A percentile compares a stretch with the other conserved stretches of the same genome.
phyloP scores from a whole-genome alignment of 805 yeast species.

The Cephaloascus albidus region DNA sequence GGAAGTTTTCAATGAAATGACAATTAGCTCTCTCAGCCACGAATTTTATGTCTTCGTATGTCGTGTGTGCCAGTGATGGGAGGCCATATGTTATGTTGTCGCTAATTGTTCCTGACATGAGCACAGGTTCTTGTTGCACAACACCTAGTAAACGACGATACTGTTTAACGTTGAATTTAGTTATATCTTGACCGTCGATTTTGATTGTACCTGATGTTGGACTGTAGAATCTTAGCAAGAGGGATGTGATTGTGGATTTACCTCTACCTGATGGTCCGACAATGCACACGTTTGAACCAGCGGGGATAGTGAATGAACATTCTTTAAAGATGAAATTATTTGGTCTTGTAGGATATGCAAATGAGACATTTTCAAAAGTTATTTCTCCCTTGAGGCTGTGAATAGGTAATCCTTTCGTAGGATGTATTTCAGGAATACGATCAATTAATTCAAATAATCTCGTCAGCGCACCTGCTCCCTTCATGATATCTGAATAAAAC shows the following conservation, averaged over 20 bases:
- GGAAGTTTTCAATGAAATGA: conserved; percentile 63
- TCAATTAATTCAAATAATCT: conserved; percentile 33
- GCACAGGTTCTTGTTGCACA: conserved; percentile 87
- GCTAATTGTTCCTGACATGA: conserved; percentile 76
- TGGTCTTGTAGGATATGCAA: conserved; percentile 31
- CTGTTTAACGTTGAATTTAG: conserved; percentile 58
- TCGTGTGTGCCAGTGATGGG: conserved; percentile 36
- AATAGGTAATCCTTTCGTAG: conserved; percentile 20
- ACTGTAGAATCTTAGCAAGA: conserved; percentile 78
- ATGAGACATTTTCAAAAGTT: conserved; percentile 26
- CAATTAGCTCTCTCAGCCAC: conserved; percentile 74
- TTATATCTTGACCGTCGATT: conserved; percentile 57
- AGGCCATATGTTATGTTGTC: conserved; percentile 79
- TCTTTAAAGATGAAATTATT: conserved; percentile 24
- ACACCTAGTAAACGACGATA: conserved; percentile 74
- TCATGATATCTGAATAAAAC: conserved; percentile 35
- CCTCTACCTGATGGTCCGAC: conserved; percentile 99
- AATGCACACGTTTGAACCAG: conserved; percentile 35
- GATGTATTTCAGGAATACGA: conserved; percentile 22
- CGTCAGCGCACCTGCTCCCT: conserved; percentile 37
- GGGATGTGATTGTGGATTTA: conserved; percentile 77
- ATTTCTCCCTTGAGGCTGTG: conserved; percentile 17
- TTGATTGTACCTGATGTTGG: conserved; percentile 55
- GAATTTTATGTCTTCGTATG: conserved; percentile 45
- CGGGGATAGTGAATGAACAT: conserved; percentile 23